Base-by-base conservation (phyloP, 2,329 filamentous ascomycete species). In the Xylariaceae sp. region DNA sequence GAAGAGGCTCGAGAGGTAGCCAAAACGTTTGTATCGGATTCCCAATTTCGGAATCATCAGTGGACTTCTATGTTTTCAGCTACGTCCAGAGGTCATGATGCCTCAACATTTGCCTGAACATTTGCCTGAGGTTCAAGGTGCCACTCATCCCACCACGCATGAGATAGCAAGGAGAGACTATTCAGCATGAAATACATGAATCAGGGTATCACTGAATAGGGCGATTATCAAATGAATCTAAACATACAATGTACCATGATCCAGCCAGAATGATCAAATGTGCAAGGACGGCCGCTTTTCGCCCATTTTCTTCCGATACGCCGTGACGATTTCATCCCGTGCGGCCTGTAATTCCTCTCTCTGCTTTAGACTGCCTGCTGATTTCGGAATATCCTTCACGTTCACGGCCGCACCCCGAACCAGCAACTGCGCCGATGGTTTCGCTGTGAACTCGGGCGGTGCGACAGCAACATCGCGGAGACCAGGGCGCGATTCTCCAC, bases 301-400 rank as follows among this genome's bases (percentile, higher is more conserved):
- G 36, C 77, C 77, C 84, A 90, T 89, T 74, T 89, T 75, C 60
- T 79, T 79, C 56, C 88, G 76, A 68, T 92, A 92, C 41, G 81
- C 78, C 61, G 88, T 85, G 53, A 92, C 84, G n/a, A 92, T 83
- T 51, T 80, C 83, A 67, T 78, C 78, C 59, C 88, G 77, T 62
- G 86, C 83, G 47, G 75, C 80, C n/a, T 85, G 83, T 54, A 92
- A 67, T 71, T 90, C 87, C 66, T 90, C 87, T 70, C 87, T 78
- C 68, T 83, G 78, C 65, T 85, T 80, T 71, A 92, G 73, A 75
- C 86, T 89, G 13, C 87, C 88, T 36, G 81, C 84, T 2, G 78
- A 73, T 62, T 83, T 83, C 8, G 88, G 88, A 41, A 91, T 80
- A 67, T 87, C 83, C 1, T 77, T 81, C 21, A 88, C 84, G 55